These are phyloP conservation scores for Fusarium caatingaense DNA, from an alignment of 2,329 filamentous ascomycete species.

Conservation along the genomic window DNA sequence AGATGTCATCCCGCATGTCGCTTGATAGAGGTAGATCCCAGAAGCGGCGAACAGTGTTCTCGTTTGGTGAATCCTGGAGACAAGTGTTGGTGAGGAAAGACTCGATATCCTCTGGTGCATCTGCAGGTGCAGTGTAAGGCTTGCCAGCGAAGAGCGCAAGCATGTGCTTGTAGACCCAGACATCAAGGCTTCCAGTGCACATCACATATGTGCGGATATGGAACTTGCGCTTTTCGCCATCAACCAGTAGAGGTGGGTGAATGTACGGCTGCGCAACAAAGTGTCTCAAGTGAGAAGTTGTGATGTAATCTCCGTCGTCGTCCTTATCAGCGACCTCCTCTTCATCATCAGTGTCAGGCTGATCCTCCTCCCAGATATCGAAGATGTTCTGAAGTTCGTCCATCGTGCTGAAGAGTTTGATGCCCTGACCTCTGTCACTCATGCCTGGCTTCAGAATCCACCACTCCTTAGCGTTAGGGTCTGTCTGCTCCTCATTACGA, in stretches of 20 bases:
- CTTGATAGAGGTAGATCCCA: slow-evolving; percentile 69
- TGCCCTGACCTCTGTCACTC: slow-evolving; percentile 96
- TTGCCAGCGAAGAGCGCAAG: slow-evolving; percentile 89
- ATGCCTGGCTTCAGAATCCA: slow-evolving; percentile 99
- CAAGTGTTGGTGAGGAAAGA: slow-evolving; percentile 96
- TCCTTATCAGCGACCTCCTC: slow-evolving; percentile 57
- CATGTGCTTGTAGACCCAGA: slow-evolving; percentile 92
- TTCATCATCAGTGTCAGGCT: slow-evolving; percentile 72
- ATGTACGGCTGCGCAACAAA: slow-evolving; percentile 98
- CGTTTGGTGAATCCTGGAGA: slow-evolving; percentile 73
- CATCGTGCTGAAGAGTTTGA: slow-evolving; percentile 87
- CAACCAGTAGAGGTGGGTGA: slow-evolving; percentile 79
- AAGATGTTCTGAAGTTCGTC: slow-evolving; percentile 88
- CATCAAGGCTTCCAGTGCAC: slow-evolving; percentile 78
- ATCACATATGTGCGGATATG: slow-evolving; percentile 94
- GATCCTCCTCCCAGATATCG: slow-evolving; percentile 84
- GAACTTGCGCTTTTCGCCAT: slow-evolving; percentile 81
- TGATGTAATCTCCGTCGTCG: slow-evolving; percentile 67
- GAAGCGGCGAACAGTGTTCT: slow-evolving; percentile 78
- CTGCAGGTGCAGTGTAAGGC: slow-evolving; percentile 75
- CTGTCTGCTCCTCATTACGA: slow-evolving; percentile 62
- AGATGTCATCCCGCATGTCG: slow-evolving; percentile 71
- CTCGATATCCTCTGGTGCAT: slow-evolving; percentile 65
- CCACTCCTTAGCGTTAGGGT: slow-evolving; percentile 73
- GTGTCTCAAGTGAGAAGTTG: slow-evolving; percentile 91